These are phyloP conservation scores for Cladophialophora bantiana DNA, from an alignment of 2,329 filamentous ascomycete genomes.

Conservation along the genomic window DNA sequence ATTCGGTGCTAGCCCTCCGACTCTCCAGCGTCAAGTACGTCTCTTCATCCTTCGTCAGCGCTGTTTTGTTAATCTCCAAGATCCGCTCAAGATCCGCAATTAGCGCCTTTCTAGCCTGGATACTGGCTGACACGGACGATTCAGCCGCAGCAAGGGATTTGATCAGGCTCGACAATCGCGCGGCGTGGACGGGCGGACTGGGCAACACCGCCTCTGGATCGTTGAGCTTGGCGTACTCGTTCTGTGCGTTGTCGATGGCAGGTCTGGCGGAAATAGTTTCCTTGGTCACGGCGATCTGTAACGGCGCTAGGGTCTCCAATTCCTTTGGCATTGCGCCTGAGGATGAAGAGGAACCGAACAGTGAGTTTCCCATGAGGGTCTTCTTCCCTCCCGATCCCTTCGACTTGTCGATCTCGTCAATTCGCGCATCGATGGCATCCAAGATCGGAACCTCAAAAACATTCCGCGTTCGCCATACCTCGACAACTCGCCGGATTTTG, in stretches of 20 bases:
- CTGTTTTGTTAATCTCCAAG: conserved; percentile 73
- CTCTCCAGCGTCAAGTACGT: conserved; percentile 68
- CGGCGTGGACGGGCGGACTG: conserved; percentile 88
- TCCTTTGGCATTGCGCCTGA: conserved; percentile 72
- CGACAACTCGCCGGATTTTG: conserved; percentile 86
- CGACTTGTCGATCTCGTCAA: conserved; percentile 71
- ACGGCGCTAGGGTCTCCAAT: conserved; percentile 74
- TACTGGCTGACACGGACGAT: conserved; percentile 84
- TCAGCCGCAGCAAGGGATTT: conserved; percentile 89
- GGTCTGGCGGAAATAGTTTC: conserved; percentile 71
- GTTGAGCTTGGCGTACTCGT: conserved; percentile 84
- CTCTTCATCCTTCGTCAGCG: conserved; percentile 73
- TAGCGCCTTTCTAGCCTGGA: conserved; percentile 81
- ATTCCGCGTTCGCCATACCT: conserved; percentile 87
- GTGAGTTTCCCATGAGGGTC: conserved; percentile 69
- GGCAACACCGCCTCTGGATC: conserved; percentile 73
- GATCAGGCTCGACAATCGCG: conserved; percentile 84
- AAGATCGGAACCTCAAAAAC: conserved; percentile 87
- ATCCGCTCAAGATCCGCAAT: conserved; percentile 83
- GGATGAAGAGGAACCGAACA: conserved; percentile 65
- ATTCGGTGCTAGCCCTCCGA: conserved; percentile 76
- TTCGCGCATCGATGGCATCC: conserved; percentile 76
- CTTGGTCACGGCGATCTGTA: conserved; percentile 77
- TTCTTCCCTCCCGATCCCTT: conserved; percentile 54
- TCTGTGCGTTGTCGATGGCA: conserved; percentile 72